Conservation (phyloP, 305 asterid species). For the Fraxinus floribunda region DNA sequence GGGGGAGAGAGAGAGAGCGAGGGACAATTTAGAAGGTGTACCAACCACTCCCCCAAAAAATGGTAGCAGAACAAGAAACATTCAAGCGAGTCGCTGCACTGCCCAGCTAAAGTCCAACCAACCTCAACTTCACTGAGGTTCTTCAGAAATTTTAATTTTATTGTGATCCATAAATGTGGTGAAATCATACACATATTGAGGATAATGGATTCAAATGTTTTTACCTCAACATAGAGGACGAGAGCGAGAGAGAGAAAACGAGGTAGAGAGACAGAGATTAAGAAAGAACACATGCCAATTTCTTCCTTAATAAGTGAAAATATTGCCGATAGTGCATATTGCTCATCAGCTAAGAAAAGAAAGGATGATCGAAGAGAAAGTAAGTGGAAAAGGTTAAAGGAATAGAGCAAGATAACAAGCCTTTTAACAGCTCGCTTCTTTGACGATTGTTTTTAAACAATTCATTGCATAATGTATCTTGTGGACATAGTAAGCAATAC, state of each 20-base stretch:
- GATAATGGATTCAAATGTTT: background rate
- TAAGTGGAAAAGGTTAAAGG: background rate
- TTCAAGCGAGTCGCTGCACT: background rate
- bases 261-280: background rate
- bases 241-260: background rate
- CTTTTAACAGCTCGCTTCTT: background rate
- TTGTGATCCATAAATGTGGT: background rate
- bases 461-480: background rate
- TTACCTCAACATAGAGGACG: background rate
- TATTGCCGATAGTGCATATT: background rate
- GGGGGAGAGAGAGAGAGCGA: background rate
- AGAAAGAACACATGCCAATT: background rate
- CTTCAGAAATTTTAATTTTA: background rate
- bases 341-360: background rate
- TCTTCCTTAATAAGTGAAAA: background rate
- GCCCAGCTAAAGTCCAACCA: background rate
- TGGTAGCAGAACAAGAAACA: background rate
- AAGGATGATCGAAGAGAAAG: background rate
- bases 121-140: background rate
- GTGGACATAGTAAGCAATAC: background rate
- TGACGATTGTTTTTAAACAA: background rate
- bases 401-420: background rate
- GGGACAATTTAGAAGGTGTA: background rate
- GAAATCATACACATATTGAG: background rate
- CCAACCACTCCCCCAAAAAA: background rate